Conservation (phyloP, 2,329 filamentous ascomycete genomes). For the Hypoxylon sp. region DNA sequence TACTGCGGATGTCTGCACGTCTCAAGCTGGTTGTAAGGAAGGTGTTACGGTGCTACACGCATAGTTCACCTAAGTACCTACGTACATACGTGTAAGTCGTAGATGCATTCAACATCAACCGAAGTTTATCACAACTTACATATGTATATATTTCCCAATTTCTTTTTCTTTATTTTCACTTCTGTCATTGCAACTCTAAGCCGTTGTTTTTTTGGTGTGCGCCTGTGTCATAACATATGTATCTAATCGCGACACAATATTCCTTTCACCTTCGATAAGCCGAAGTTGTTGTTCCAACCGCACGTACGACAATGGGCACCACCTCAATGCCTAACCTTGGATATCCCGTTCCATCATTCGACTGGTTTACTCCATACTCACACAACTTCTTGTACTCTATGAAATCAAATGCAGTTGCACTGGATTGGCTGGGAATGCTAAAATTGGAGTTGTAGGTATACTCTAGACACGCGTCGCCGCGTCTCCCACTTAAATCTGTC, state of each 20-base stretch:
- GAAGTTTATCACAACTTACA: constrained; percentile 22
- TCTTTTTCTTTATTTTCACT: constrained; percentile 11
- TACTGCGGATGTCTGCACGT: not conserved
- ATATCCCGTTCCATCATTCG: constrained; percentile 24
- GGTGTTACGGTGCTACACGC: not conserved
- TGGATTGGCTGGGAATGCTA: constrained; percentile 20
- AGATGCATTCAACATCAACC: constrained; percentile 29
- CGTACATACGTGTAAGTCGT: not conserved
- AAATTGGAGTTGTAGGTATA: constrained; percentile 22
- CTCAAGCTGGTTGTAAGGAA: not conserved
- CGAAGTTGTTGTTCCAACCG: constrained; percentile 26
- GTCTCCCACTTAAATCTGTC: constrained; percentile 29
- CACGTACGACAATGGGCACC: constrained; percentile 27
- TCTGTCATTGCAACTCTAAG: constrained; percentile 29
- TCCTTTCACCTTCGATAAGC: constrained; percentile 14
- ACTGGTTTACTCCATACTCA: constrained; percentile 24
- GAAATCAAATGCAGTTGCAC: not conserved
- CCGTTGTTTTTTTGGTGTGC: constrained; percentile 6
- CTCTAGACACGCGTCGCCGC: constrained; percentile 34
- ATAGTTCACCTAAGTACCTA: not conserved
- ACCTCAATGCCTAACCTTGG: constrained; percentile 24
- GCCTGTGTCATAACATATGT: constrained; percentile 7
- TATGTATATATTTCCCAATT: constrained; percentile 34
- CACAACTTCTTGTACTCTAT: constrained; percentile 22
- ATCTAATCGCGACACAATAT: constrained; percentile 18